Evolutionary conservation across 768 basidiomycete genomes (phyloP).

Genomic region (Sarcodon sp.): DNA sequence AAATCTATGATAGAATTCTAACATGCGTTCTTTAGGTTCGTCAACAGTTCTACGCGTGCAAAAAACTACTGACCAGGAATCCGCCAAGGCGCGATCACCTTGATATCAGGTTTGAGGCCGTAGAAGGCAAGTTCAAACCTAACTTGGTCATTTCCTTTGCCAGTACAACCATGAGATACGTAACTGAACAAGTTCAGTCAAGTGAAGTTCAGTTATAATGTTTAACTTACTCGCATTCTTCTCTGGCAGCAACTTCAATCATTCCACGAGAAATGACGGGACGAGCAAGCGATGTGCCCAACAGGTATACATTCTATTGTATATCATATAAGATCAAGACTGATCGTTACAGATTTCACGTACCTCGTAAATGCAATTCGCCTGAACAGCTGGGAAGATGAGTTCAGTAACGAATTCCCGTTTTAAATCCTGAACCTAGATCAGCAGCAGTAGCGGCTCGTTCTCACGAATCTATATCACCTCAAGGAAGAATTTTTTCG

Average conservation of each 20-base stretch:
- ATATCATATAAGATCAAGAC: not conserved
- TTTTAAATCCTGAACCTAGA: constrained; percentile 63
- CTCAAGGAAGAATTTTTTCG: constrained; percentile 91
- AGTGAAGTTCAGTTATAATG: not conserved
- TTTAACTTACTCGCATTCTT: constrained; percentile 84
- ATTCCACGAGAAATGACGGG: constrained; percentile 99
- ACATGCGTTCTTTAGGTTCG: not conserved
- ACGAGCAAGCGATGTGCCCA: constrained; percentile 94
- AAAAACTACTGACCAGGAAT: constrained; percentile 53
- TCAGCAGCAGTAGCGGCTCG: not conserved
- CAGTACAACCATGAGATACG: constrained; percentile 97
- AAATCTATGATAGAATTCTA: constrained; percentile 96
- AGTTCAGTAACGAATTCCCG: constrained; percentile 92
- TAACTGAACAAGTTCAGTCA: constrained; percentile 34
- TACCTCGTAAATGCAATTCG: constrained; percentile 98
- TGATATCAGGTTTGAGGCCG: constrained; percentile 96
- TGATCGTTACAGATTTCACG: constrained; percentile 3
- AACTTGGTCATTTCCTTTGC: constrained; percentile 99
- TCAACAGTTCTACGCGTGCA: not conserved
- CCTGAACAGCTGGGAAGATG: constrained; percentile 97
- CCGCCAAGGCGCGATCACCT: constrained; percentile 98
- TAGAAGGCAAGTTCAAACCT: constrained; percentile 99
- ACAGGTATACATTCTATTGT: constrained; percentile 80
- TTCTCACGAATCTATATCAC: constrained; percentile 21
- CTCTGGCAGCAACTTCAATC: constrained; percentile 83